Conservation (phyloP, 345 rosid genomes). For the Eucalyptus cloeziana region DNA sequence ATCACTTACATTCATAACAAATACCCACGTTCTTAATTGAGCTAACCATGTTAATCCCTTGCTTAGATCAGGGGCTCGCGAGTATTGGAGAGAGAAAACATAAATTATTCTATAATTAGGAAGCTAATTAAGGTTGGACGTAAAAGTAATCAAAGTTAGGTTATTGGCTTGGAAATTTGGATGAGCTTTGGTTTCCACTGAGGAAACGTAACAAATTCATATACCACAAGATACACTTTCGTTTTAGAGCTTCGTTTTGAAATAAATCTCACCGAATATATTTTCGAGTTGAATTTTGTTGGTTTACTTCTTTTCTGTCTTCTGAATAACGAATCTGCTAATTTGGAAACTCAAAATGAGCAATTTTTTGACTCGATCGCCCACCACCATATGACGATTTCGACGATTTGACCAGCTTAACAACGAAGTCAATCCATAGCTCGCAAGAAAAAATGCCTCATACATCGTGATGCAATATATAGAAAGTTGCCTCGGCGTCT, state of each 20-base stretch:
- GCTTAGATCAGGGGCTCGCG: neutral
- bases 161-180: neutral
- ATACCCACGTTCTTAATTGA: neutral
- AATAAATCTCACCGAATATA: neutral
- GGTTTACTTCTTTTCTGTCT: neutral
- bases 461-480: neutral
- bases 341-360: neutral
- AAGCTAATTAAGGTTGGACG: neutral
- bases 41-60: neutral
- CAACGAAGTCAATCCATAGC: neutral
- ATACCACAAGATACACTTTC: neutral
- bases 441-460: neutral
- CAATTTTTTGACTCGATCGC: neutral
- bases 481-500: neutral
- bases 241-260: neutral
- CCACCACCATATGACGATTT: neutral
- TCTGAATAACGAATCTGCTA: neutral
- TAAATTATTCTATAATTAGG: neutral
- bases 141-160: neutral
- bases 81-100: neutral
- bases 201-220: neutral
- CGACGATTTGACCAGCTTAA: neutral
- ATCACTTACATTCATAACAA: neutral
- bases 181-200: neutral
- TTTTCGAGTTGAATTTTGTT: neutral